These are phyloP conservation scores for Zygosaccharomyces sapae DNA, from an alignment of 1,139 yeast species.

Conservation along the genomic window DNA sequence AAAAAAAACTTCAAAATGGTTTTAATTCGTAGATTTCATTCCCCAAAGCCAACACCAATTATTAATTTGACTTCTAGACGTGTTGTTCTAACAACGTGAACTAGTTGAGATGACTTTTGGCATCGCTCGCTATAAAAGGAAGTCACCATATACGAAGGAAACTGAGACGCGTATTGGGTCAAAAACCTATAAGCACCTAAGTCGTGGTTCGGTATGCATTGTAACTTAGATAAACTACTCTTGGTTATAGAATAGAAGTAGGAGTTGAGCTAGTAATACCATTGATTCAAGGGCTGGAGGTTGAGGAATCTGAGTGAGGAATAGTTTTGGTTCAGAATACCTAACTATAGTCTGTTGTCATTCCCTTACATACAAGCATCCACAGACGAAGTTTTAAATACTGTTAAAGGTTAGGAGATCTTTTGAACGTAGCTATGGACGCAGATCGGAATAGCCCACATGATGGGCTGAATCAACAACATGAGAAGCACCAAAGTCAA, in stretches of 20 bases:
- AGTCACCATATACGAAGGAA: conserved; percentile 1
- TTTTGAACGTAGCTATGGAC: not conserved
- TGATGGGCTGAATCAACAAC: not conserved
- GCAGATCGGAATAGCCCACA: not conserved
- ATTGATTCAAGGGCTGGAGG: conserved; percentile 6
- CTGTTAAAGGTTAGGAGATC: not conserved
- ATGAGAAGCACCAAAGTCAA: not conserved
- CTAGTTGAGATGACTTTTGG: conserved; percentile 1
- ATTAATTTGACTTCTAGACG: not conserved
- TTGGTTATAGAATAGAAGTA: conserved; percentile 1
- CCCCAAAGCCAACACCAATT: conserved; percentile 3
- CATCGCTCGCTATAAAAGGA: conserved; percentile 5
- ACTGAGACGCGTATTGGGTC: conserved; percentile 4
- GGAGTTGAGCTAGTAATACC: conserved; percentile 1
- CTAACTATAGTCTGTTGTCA: conserved; percentile 7
- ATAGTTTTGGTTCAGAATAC: not conserved
- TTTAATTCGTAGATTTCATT: not conserved
- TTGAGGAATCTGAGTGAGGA: conserved; percentile 1
- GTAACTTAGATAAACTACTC: conserved; percentile 2
- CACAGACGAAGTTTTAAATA: conserved; percentile 4
- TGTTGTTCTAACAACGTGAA: not conserved
- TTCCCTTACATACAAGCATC: conserved; percentile 5
- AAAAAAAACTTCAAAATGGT: not conserved
- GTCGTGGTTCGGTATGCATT: conserved; percentile 2
- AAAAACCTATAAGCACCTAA: conserved; percentile 2